phyloP scores from a whole-genome alignment of 805 yeast species.

The Ogataea thermomethanolica region DNA sequence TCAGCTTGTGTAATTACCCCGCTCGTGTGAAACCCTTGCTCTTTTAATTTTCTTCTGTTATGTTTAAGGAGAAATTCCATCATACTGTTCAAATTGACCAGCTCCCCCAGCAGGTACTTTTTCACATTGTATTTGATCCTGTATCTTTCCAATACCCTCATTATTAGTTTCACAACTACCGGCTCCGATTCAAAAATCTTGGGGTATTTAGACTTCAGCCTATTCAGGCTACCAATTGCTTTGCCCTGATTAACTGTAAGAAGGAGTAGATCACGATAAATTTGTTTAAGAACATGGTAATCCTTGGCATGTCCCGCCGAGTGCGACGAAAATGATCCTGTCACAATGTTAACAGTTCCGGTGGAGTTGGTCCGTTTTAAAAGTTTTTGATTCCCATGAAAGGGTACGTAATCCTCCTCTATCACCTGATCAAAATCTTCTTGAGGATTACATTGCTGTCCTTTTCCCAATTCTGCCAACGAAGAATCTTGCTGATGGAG shows the following conservation, averaged over 20 bases:
- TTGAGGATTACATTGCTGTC: slow-evolving; percentile 11
- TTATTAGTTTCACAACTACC: slow-evolving; percentile 50
- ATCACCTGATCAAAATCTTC: slow-evolving; percentile 22
- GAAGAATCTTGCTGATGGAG: background rate
- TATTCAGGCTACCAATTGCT: slow-evolving; percentile 39
- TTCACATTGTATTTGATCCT: slow-evolving; percentile 61
- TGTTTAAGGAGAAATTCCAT: slow-evolving; percentile 50
- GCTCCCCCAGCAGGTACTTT: slow-evolving; percentile 55
- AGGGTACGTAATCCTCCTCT: slow-evolving; percentile 30
- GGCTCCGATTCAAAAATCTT: slow-evolving; percentile 50
- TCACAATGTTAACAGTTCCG: slow-evolving; percentile 12
- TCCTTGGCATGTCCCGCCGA: slow-evolving; percentile 20
- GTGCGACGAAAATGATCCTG: slow-evolving; percentile 15
- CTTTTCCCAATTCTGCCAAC: slow-evolving; percentile 3
- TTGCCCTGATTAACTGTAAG: slow-evolving; percentile 28
- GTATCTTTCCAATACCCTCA: slow-evolving; percentile 51
- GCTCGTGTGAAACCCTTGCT: slow-evolving; percentile 3
- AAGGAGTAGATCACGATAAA: slow-evolving; percentile 29
- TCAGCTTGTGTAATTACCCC: slow-evolving; percentile 1
- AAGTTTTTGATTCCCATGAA: slow-evolving; percentile 9
- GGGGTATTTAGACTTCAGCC: slow-evolving; percentile 48
- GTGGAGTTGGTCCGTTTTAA: slow-evolving; percentile 6
- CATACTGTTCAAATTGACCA: slow-evolving; percentile 52
- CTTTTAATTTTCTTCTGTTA: slow-evolving; percentile 34
- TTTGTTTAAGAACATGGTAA: slow-evolving; percentile 22